phyloP scores from a whole-genome alignment of 495 filamentous ascomycete species.

The Tricharina praecox region DNA sequence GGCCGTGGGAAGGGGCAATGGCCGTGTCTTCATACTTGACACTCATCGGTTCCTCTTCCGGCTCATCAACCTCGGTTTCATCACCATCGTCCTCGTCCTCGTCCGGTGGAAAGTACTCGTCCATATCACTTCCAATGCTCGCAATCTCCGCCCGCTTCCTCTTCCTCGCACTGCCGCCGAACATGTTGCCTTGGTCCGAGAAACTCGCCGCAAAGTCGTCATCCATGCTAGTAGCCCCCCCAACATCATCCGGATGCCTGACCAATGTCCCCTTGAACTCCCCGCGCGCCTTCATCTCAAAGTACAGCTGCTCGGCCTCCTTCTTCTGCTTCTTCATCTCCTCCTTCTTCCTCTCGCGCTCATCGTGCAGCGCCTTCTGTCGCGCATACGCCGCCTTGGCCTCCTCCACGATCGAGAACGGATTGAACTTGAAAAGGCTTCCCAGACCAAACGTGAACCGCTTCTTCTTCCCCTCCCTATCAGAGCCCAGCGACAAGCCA shows the following conservation, averaged over 20 bases:
- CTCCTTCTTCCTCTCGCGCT: constrained; percentile 19
- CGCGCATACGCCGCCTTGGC: constrained; percentile 20
- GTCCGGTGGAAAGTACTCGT: background rate
- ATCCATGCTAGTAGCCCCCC: background rate
- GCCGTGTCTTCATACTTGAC: background rate
- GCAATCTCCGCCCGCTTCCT: constrained; percentile 1
- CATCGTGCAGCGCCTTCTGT: constrained; percentile 19
- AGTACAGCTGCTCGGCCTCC: constrained; percentile 9
- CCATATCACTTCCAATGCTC: background rate
- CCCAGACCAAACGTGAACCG: constrained; percentile 11
- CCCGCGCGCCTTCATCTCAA: constrained; percentile 5
- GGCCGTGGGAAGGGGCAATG: too few relatives aligned
- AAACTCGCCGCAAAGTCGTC: background rate
- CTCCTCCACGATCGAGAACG: constrained; percentile 18
- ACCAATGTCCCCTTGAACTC: constrained; percentile 2
- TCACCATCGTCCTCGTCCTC: background rate
- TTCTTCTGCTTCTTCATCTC: constrained; percentile 18
- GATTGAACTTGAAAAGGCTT: constrained; percentile 17
- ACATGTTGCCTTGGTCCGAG: too few relatives aligned
- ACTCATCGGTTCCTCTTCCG: background rate
- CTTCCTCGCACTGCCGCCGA: background rate
- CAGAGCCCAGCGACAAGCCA: constrained; percentile 3
- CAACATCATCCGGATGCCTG: background rate
- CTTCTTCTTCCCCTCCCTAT: constrained; percentile 2
- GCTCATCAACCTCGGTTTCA: background rate